These are phyloP conservation scores for Porphyra umbilicalis DNA, from an alignment of 31 red algal genomes.

Conservation along the genomic window DNA sequence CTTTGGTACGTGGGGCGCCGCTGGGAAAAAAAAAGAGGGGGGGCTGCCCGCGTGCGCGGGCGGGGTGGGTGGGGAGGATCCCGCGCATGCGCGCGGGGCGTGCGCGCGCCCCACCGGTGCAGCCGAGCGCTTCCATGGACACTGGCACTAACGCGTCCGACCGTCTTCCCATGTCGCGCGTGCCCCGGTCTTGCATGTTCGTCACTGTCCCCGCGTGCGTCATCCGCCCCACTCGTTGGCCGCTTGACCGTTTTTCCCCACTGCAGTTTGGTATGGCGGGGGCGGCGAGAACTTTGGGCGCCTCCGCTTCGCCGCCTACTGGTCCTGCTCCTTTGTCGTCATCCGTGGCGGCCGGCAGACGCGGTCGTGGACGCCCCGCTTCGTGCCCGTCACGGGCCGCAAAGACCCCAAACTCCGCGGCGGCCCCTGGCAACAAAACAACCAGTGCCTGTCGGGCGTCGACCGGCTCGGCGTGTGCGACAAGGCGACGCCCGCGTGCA, in stretches of 20 bases:
- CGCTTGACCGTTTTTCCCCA: no score
- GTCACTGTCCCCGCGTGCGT: no score
- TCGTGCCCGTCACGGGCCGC: neutral
- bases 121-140: no score
- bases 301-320: neutral
- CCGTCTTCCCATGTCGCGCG: no score
- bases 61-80: no score
- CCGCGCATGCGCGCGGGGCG: no score
- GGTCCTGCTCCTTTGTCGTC: constrained; percentile 11
- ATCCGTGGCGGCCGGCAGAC: constrained; percentile 3
- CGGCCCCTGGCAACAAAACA: neutral
- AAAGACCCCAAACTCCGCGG: neutral
- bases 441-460: neutral
- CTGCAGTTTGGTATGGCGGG: neutral
- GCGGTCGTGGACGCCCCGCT: neutral
- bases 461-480: neutral
- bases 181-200: no score
- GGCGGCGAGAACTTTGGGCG: neutral
- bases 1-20: neutral
- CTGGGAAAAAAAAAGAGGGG: no score
- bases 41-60: no score
- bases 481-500: neutral
- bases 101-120: no score
- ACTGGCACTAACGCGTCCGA: no score
- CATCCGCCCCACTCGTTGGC: neutral